Evolutionary conservation across 441 rosid genomes (phyloP), one percentile per base, ranked within the genome.

Genomic region (Populus hybrid): DNA sequence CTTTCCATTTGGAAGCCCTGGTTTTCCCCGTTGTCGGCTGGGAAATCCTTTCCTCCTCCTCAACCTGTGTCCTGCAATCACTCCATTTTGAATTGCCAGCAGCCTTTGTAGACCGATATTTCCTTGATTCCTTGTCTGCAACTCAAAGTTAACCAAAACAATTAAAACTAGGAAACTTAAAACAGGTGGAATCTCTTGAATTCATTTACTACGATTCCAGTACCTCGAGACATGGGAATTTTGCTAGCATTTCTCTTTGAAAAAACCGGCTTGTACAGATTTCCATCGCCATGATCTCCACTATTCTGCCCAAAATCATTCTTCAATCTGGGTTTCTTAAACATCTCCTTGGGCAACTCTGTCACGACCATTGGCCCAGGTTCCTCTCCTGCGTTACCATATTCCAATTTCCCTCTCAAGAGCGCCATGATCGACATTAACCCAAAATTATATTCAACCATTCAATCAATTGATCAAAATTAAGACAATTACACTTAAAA

Each of bases 241-340:
- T 56, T 80, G 18, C 29, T 64, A 66, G 9, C 2, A 76, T 29
- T 83, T 61, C 83, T 74, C 53, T 76, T 78, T 6, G 88, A 71
- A 73, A 83, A 86, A 50, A 24, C 68, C 18, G 92, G 88, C 28
- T 78, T 82, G 76, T 79, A 77, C 20, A 77, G 74, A 3, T 74
- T 53, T 23, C 12, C 68, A 40, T 50, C n/a, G 8, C 45, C 33
- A 31, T 59, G 45, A n/a, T 53, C 56, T 7, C 76, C 75, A 68
- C 42, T 36, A 24, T 29, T 82, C 56, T 2, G 42, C 20, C 5
- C 77, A 63, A 66, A 69, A 71, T 14, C 69, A 53, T 64, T 81
- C 56, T 40, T 88, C 73, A 87, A 77, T 79, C 85, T 92, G 21
- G 90, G 80, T 69, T 77, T 94, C 80, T 91, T 91, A 65, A 88